Percentiles rank a stretch among this genome's conserved stretches.
Evolutionary conservation across 2,329 filamentous ascomycete genomes (phyloP).

Genomic region (Apiospora hydei): DNA sequence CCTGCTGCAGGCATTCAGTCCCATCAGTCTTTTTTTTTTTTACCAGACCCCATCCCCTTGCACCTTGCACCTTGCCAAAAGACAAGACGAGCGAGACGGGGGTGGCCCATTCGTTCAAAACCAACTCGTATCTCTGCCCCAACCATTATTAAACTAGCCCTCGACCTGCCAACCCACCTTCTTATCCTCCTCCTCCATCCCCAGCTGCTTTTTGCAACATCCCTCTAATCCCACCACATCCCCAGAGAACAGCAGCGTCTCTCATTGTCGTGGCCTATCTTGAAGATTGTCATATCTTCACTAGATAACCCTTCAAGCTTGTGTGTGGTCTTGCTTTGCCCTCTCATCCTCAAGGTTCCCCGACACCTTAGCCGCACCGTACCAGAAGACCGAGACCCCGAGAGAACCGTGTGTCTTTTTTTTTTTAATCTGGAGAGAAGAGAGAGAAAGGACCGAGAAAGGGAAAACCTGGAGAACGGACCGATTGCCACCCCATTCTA

Average conservation of each 20-base stretch:
- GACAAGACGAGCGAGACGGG: constrained; percentile 7
- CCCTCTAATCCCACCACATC: constrained; percentile 16
- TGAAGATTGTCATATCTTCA: constrained; percentile 4
- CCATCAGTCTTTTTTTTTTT: background rate
- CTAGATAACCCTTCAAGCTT: background rate
- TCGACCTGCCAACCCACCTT: constrained; percentile 17
- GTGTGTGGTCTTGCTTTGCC: background rate
- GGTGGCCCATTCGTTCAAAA: constrained; percentile 23
- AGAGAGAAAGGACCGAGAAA: background rate
- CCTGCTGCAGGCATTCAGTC: constrained; percentile 3
- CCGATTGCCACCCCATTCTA: constrained; percentile 1
- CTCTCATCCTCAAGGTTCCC: background rate
- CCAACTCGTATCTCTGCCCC: constrained; percentile 22
- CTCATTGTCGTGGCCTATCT: background rate
- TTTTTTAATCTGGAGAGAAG: background rate
- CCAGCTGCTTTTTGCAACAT: constrained; percentile 9
- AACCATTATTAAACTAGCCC: constrained; percentile 24
- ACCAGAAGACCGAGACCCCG: background rate
- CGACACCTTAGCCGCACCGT: background rate
- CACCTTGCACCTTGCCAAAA: background rate
- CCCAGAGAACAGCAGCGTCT: constrained; percentile 1
- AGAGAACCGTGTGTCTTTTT: background rate
- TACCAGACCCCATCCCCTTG: background rate
- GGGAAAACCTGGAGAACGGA: constrained; percentile 8
- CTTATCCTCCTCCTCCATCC: background rate